These are phyloP conservation scores for Ephemerocybe angulata DNA, from an alignment of 768 basidiomycete genomes.

Conservation along the genomic window DNA sequence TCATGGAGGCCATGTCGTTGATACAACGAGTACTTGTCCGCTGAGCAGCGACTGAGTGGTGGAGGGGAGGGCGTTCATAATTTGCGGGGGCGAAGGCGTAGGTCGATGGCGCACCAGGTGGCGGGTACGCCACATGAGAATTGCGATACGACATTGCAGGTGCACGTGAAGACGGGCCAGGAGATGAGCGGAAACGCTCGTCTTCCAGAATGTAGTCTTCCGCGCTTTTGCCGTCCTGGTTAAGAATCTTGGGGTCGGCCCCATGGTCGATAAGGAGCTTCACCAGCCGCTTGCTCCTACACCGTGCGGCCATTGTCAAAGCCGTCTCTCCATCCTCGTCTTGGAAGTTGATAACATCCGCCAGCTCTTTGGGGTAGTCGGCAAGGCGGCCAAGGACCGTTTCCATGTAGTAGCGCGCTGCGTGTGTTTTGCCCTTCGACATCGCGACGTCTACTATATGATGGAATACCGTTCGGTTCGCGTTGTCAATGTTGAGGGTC, in stretches of 20 bases:
- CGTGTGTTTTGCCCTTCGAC: slow-evolving; percentile 96
- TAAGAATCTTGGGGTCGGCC: slow-evolving; percentile 91
- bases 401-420: slow-evolving; percentile 98
- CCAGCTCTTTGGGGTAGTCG: slow-evolving; percentile 93
- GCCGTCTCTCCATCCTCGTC: slow-evolving; percentile 99
- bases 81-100: slow-evolving; percentile 48
- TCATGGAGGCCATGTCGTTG: slow-evolving; percentile 79
- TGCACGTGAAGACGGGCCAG: slow-evolving; percentile 67
- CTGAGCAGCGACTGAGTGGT: slow-evolving; percentile 82
- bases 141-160: slow-evolving; percentile 72
- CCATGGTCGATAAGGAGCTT: slow-evolving; percentile 95
- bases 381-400: slow-evolving; percentile 82
- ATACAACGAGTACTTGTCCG: slow-evolving; percentile 81
- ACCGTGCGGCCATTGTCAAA: slow-evolving; percentile 92
- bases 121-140: slow-evolving; percentile 57
- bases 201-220: slow-evolving; percentile 99
- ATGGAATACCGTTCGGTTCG: slow-evolving; percentile 96
- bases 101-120: slow-evolving; percentile 35
- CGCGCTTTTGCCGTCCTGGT: slow-evolving; percentile 92
- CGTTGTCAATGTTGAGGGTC: slow-evolving; percentile 97
- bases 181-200: slow-evolving; percentile 92
- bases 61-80: slow-evolving; percentile 69
- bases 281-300: slow-evolving; percentile 91
- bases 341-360: slow-evolving; percentile 98
- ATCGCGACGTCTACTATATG: slow-evolving; percentile 97